Evolutionary conservation across 1,284 basidiomycete genomes (phyloP).

Genomic region (Thecaphora thlaspeos): DNA sequence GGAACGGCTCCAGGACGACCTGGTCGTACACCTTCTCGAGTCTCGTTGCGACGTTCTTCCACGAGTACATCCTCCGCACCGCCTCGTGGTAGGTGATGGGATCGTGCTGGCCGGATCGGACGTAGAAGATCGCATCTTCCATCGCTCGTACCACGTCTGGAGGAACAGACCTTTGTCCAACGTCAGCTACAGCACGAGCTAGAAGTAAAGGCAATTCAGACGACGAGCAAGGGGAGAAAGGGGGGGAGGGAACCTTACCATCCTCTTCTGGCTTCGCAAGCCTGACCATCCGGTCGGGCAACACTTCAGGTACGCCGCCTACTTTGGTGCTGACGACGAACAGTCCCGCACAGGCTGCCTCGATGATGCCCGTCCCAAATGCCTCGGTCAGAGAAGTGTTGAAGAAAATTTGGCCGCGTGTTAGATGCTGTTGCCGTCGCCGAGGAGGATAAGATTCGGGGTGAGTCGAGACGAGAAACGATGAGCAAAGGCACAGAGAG

Average conservation of each 20-base stretch:
- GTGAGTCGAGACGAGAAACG: neutral
- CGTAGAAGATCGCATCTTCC: slow-evolving; percentile 72
- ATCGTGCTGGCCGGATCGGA: slow-evolving; percentile 72
- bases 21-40: slow-evolving; percentile 79
- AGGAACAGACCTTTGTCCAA: too few relatives aligned
- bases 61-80: slow-evolving; percentile 81
- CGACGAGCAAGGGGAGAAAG: too few relatives aligned
- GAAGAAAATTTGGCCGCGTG: slow-evolving; percentile 83
- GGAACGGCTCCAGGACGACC: slow-evolving; percentile 62
- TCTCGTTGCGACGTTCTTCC: slow-evolving; percentile 75
- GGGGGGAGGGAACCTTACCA: slow-evolving; percentile 59
- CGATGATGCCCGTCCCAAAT: slow-evolving; percentile 92
- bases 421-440: slow-evolving; percentile 73
- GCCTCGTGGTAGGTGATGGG: slow-evolving; percentile 74
- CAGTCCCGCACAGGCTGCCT: slow-evolving; percentile 90
- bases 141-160: slow-evolving; percentile 82
- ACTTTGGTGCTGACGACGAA: slow-evolving; percentile 93
- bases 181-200: neutral
- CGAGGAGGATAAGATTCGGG: too few relatives aligned
- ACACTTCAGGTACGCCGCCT: slow-evolving; percentile 91
- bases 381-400: slow-evolving; percentile 95
- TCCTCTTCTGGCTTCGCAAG: slow-evolving; percentile 87
- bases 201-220: too few relatives aligned
- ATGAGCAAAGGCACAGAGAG: too few relatives aligned
- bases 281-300: slow-evolving; percentile 89